phyloP scores from a whole-genome alignment of 768 basidiomycete species.

The Pholiota conissans region DNA sequence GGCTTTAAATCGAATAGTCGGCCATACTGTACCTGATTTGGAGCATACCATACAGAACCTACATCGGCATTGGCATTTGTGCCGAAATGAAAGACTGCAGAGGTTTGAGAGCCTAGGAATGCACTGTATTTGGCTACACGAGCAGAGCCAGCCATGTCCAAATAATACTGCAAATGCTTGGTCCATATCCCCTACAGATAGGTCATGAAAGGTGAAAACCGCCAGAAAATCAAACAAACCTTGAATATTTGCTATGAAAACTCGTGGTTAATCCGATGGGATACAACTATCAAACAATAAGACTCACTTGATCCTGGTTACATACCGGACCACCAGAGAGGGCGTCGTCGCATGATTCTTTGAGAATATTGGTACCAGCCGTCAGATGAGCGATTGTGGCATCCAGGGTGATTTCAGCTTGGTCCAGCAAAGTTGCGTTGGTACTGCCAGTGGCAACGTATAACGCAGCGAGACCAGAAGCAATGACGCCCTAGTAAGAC shows the following conservation, averaged over 20 bases:
- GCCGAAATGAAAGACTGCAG: constrained; percentile 44
- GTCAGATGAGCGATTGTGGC: constrained; percentile 46
- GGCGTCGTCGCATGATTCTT: constrained; percentile 54
- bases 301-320: constrained; percentile 43
- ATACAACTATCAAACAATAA: neutral
- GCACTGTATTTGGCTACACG: constrained; percentile 43
- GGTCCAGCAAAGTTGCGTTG: constrained; percentile 38
- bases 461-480: constrained; percentile 50
- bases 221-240: constrained; percentile 18
- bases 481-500: constrained; percentile 49
- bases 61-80: constrained; percentile 39
- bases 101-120: constrained; percentile 40
- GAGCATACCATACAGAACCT: constrained; percentile 48
- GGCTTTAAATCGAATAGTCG: neutral
- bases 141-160: constrained; percentile 42
- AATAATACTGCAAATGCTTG: constrained; percentile 50
- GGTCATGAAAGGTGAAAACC: neutral
- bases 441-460: constrained; percentile 37
- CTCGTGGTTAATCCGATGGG: no score
- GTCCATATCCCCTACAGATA: constrained; percentile 46
- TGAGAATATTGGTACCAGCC: constrained; percentile 37
- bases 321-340: constrained; percentile 37
- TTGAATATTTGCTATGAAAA: constrained; percentile 45
- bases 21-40: constrained; percentile 29
- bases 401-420: constrained; percentile 54